phyloP scores from a whole-genome alignment of 2,329 filamentous ascomycete species.

The Phialophora expanda region DNA sequence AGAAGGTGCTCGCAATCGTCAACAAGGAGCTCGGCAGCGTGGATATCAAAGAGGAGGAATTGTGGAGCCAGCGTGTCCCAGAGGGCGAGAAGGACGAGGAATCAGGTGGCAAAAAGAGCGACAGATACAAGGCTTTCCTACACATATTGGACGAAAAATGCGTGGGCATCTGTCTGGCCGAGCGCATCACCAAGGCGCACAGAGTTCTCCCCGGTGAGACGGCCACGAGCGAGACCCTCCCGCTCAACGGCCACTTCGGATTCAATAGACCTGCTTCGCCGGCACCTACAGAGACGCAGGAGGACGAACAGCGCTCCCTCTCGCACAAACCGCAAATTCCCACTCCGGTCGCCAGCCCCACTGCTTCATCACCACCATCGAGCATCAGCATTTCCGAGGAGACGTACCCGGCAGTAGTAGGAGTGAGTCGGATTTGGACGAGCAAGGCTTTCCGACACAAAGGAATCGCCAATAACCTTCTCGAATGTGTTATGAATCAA shows the following conservation, averaged over 20 bases:
- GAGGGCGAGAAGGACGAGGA: constrained; percentile 43
- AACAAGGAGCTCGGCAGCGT: constrained; percentile 67
- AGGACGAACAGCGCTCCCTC: constrained; percentile 18
- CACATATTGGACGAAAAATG: constrained; percentile 67
- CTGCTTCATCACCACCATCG: constrained; percentile 43
- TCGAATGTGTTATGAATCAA: constrained; percentile 61
- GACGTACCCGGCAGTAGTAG: constrained; percentile 58
- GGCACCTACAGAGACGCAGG: constrained; percentile 33
- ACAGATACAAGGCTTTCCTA: constrained; percentile 65
- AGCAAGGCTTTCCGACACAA: constrained; percentile 61
- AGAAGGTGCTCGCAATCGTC: constrained; percentile 66
- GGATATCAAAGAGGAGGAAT: constrained; percentile 60
- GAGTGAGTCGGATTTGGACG: constrained; percentile 70
- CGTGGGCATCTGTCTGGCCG: constrained; percentile 65
- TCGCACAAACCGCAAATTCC: constrained; percentile 30
- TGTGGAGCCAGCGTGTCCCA: constrained; percentile 60
- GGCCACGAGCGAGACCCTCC: constrained; percentile 29
- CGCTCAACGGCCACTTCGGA: constrained; percentile 30
- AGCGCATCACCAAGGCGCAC: constrained; percentile 64
- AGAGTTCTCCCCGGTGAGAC: constrained; percentile 46
- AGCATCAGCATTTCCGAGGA: constrained; percentile 54
- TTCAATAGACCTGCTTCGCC: constrained; percentile 22
- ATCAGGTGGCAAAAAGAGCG: constrained; percentile 40
- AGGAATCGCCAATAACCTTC: constrained; percentile 62
- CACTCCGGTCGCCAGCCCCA: constrained; percentile 33